phyloP scores from a whole-genome alignment of 768 basidiomycete genomes.

The Suillus paluster region DNA sequence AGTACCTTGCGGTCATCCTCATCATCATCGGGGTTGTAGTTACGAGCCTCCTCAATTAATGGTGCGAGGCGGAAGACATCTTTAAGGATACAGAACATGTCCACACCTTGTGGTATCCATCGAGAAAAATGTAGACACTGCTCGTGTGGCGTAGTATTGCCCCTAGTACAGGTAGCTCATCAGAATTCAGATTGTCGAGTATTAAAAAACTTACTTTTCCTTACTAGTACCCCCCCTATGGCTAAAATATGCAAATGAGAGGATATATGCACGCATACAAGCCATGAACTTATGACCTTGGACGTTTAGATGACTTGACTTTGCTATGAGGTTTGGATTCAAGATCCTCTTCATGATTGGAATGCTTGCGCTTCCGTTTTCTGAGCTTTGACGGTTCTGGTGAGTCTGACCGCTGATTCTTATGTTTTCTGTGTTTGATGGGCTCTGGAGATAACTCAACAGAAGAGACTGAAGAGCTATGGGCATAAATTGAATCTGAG shows the following conservation, averaged over 20 bases:
- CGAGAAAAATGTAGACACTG: not conserved
- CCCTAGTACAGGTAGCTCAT: not conserved
- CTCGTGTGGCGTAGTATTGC: not conserved
- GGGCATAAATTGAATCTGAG: no score
- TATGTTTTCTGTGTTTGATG: no score
- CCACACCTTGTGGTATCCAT: not conserved
- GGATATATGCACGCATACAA: not conserved
- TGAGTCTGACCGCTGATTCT: no score
- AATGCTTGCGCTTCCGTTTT: no score
- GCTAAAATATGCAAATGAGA: not conserved
- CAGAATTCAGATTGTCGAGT: not conserved
- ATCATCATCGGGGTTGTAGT: not conserved
- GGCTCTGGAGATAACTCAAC: no score
- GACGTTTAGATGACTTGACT: not conserved
- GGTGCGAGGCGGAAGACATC: not conserved
- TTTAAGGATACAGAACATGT: conserved; percentile 2
- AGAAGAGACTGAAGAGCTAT: no score
- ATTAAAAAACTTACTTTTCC: not conserved
- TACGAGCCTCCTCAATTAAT: not conserved
- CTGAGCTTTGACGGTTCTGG: no score
- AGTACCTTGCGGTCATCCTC: no score
- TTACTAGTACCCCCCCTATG: no score
- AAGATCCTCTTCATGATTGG: no score
- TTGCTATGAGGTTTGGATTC: not conserved
- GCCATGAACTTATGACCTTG: not conserved